Evolutionary conservation across 2,329 filamentous ascomycete species (phyloP).

Genomic region (Chalaropsis ovoidea): DNA sequence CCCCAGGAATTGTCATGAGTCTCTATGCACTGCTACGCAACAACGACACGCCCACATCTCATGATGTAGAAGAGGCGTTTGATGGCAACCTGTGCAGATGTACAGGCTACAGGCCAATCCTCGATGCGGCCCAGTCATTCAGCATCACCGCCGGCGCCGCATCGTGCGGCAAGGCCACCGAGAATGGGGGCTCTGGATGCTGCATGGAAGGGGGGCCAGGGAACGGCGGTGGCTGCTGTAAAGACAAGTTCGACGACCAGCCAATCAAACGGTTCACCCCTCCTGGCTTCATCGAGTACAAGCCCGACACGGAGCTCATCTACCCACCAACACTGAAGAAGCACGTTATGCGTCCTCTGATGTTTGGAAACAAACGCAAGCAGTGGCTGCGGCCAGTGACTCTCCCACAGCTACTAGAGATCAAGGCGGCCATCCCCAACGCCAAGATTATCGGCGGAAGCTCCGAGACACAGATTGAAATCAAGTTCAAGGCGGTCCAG

Average conservation of each 20-base stretch:
- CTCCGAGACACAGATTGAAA: conserved; percentile 95
- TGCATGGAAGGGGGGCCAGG: conserved; percentile 54
- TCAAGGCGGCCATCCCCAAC: conserved; percentile 73
- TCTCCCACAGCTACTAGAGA: conserved; percentile 75
- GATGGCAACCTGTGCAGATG: conserved; percentile 94
- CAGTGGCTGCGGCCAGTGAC: conserved; percentile 87
- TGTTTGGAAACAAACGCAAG: conserved; percentile 90
- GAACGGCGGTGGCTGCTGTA: conserved; percentile 50
- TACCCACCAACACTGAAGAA: conserved; percentile 80
- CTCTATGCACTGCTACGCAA: conserved; percentile 87
- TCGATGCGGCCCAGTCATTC: conserved; percentile 90
- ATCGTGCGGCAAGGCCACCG: conserved; percentile 40
- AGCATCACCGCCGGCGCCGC: conserved; percentile 40
- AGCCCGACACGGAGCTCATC: conserved; percentile 86
- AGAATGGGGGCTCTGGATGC: conserved; percentile 46
- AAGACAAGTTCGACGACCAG: conserved; percentile 41
- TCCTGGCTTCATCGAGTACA: conserved; percentile 88
- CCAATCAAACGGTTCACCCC: conserved; percentile 63
- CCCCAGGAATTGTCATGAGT: conserved; percentile 96
- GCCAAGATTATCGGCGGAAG: conserved; percentile 94
- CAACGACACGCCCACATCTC: conserved; percentile 62
- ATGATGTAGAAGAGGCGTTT: conserved; percentile 89
- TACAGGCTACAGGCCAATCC: conserved; percentile 86
- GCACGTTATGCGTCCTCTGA: conserved; percentile 68
- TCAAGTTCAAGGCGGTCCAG: conserved; percentile 91